Evolutionary conservation across 2,329 filamentous ascomycete species (phyloP), one percentile per base, ranked within the genome.

Genomic region (Diplodia intermedia): DNA sequence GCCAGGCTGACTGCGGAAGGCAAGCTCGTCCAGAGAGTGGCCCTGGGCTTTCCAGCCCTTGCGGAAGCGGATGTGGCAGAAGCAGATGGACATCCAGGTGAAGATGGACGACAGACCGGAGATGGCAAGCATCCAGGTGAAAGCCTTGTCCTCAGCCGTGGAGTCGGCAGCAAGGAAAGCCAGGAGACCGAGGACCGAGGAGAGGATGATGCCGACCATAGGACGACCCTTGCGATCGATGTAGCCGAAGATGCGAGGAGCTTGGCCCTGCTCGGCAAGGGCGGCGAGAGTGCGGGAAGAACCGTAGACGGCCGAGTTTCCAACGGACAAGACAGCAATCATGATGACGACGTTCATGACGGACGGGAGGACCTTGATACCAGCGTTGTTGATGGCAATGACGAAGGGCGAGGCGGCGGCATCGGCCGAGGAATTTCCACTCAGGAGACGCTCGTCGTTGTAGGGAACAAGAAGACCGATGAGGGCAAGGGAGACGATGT

Each of bases 321-420:
- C 93, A 69, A 97, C 94, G 0, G 92, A 96, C 29, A 97, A 82
- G 26, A 97, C 93, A 29, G 94, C 91, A 70, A 97, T 88, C 76
- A 97, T 88, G 77, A 97, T 97, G 70, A 97, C 93, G 20, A 88
- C 89, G 79, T 98, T 97, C 91, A 97, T 96, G 66, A 97, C 86
- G 0, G 91, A 94, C 1, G 93, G 92, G 2, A 97, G 86, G 2
- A 90, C 89, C 53, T 87, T 81, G 73, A 97, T 97, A 9, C 92
- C 90, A 1, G 93, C 93, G 71, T 93, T 91, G 72, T 91, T 84
- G 73, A 97, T 97, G 71, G 94, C 92, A 74, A 97, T 96, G 73
- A 97, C 94, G 78, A 97, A 97, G 2, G 94, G 94, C 2, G 93
- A 97, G 1, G 93, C 91, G 36, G 88, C 88, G 50, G 90, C 87